These are phyloP conservation scores for Gastrolobium villosum DNA, from an alignment of 306 rosid species.

Conservation along the genomic window DNA sequence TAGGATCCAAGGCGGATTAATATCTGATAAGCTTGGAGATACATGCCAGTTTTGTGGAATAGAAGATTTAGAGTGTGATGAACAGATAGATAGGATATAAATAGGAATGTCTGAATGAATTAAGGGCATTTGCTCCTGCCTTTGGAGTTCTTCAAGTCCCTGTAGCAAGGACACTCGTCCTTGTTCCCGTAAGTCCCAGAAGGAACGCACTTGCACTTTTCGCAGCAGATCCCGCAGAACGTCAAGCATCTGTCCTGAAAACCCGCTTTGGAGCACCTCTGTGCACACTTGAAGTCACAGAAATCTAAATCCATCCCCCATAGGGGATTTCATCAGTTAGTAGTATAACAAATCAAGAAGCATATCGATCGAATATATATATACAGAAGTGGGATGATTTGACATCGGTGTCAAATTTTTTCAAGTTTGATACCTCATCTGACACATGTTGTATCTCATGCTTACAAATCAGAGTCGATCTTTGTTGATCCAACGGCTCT, in stretches of 20 bases:
- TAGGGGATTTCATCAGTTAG: background rate
- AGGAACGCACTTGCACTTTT: constrained; percentile 83
- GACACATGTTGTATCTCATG: too few relatives aligned
- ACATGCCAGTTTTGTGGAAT: background rate
- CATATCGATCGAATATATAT: background rate
- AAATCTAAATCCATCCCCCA: constrained; percentile 47
- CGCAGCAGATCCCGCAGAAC: constrained; percentile 88
- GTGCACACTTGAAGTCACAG: constrained; percentile 65
- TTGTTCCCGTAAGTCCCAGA: constrained; percentile 93
- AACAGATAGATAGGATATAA: too few relatives aligned
- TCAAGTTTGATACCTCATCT: too few relatives aligned
- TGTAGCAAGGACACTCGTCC: constrained; percentile 92
- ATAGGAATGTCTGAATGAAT: background rate
- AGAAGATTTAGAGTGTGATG: background rate
- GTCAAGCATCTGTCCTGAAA: constrained; percentile 70
- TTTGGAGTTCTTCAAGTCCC: constrained; percentile 80
- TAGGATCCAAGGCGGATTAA: background rate
- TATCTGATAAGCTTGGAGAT: background rate
- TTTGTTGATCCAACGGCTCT: too few relatives aligned
- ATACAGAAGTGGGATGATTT: too few relatives aligned
- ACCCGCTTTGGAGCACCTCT: constrained; percentile 79
- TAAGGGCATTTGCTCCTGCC: constrained; percentile 86
- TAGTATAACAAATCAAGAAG: background rate
- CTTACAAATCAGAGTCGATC: too few relatives aligned
- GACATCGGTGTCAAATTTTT: too few relatives aligned